phyloP scores from a whole-genome alignment of 139 green algal genomes.

The Parachlorella kessleri region DNA sequence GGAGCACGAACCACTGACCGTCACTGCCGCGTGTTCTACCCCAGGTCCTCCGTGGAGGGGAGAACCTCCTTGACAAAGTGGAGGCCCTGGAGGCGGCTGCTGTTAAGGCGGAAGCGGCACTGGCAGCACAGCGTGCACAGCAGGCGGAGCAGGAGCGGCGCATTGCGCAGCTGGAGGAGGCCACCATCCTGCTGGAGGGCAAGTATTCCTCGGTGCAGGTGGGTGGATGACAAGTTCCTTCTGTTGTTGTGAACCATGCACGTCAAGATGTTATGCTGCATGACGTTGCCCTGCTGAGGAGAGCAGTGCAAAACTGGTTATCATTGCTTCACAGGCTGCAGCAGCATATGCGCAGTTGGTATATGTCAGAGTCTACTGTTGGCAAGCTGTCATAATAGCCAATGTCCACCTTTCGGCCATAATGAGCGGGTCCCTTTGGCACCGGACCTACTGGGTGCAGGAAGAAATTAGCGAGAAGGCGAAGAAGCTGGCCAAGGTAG shows the following conservation, averaged over 20 bases:
- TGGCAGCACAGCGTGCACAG: constrained; percentile 2
- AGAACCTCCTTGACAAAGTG: constrained; percentile 23
- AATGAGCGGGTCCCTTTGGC: too few relatives aligned
- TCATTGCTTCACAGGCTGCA: too few relatives aligned
- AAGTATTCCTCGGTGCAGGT: constrained; percentile 18
- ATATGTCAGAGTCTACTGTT: too few relatives aligned
- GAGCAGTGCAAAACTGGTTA: too few relatives aligned
- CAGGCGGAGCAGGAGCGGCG: not conserved
- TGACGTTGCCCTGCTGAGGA: too few relatives aligned
- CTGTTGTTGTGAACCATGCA: too few relatives aligned
- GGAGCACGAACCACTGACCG: too few relatives aligned
- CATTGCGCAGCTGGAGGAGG: constrained; percentile 16
- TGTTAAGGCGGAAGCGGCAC: not conserved
- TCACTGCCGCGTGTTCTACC: too few relatives aligned
- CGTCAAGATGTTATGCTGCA: too few relatives aligned
- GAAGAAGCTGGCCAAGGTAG: constrained; percentile 3
- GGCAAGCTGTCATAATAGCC: not conserved
- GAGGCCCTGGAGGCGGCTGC: constrained; percentile 14
- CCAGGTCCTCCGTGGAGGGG: constrained; percentile 23
- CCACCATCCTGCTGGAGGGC: not conserved
- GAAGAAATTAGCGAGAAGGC: constrained; percentile 11
- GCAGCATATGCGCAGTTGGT: too few relatives aligned
- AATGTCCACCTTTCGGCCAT: not conserved
- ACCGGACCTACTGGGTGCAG: constrained; percentile 18
- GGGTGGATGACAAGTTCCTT: too few relatives aligned